Conservation (phyloP, 2,329 filamentous ascomycete species). For the Thelonectria olida region DNA sequence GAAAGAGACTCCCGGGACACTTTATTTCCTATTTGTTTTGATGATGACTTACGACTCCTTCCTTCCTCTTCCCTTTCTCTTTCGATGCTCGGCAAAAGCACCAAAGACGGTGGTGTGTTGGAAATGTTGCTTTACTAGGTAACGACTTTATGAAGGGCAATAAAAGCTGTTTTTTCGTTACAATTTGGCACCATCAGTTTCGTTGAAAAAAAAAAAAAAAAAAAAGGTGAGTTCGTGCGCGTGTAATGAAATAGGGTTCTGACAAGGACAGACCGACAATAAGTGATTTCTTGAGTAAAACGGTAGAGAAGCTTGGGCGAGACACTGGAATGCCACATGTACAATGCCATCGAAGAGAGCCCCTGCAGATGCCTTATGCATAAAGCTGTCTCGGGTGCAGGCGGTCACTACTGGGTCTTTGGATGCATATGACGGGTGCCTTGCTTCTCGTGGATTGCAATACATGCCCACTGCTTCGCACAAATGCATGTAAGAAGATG, state of each 20-base stretch:
- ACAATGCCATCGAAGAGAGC: background rate
- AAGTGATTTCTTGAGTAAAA: background rate
- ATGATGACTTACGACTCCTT: constrained; percentile 50
- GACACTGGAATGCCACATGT: background rate
- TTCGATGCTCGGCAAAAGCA: constrained; percentile 40
- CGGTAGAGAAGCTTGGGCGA: too few species aligned
- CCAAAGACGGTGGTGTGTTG: constrained; percentile 45
- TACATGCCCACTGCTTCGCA: too few species aligned
- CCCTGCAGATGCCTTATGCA: background rate
- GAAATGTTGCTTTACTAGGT: constrained; percentile 49
- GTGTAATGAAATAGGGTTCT: too few species aligned
- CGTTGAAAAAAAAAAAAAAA: too few species aligned
- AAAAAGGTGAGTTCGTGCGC: too few species aligned
- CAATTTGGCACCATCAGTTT: too few species aligned
- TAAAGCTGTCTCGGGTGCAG: constrained; percentile 6
- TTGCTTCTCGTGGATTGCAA: background rate
- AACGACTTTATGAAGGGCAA: constrained; percentile 53
- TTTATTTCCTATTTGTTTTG: constrained; percentile 35
- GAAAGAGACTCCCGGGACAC: constrained; percentile 37
- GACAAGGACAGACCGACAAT: background rate
- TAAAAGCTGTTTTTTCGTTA: constrained; percentile 46
- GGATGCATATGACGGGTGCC: background rate
- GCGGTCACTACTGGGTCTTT: background rate
- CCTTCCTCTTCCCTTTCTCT: constrained; percentile 35
- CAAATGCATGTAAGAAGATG: background rate